These are phyloP conservation scores for Pseudogymnoascus sp. DNA, from an alignment of 2,329 filamentous ascomycete species.

Conservation along the genomic window DNA sequence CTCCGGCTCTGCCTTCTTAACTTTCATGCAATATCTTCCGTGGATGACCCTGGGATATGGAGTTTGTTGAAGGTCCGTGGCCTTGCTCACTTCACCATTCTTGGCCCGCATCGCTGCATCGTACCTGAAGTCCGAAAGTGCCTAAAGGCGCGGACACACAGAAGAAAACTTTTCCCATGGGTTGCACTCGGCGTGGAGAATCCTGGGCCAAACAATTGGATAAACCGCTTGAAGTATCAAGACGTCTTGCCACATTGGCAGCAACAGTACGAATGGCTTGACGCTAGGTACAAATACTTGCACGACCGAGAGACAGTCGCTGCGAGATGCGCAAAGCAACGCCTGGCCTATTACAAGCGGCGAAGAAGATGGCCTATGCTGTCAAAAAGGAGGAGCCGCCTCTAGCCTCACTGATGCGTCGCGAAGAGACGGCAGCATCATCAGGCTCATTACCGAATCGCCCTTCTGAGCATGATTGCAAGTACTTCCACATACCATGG, in stretches of 20 bases:
- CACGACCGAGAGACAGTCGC: no score
- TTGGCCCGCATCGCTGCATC: slow-evolving; percentile 14
- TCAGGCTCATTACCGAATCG: no score
- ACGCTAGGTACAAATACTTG: no score
- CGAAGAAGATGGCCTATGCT: no score
- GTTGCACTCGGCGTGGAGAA: slow-evolving; percentile 9
- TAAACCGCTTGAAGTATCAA: slow-evolving; percentile 11
- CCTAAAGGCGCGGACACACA: slow-evolving; percentile 15
- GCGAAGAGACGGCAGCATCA: no score
- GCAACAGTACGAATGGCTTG: no score
- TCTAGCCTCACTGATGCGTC: no score
- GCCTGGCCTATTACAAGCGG: no score
- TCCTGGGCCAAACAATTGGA: slow-evolving; percentile 11
- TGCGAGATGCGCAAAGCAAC: no score
- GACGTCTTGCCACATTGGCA: slow-evolving; percentile 10
- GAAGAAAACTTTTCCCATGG: slow-evolving; percentile 15
- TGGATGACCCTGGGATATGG: slow-evolving; percentile 8
- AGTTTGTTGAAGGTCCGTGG: slow-evolving; percentile 16
- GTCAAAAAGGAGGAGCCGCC: no score
- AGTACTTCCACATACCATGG: no score
- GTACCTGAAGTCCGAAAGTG: slow-evolving; percentile 12
- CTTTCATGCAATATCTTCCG: neutral
- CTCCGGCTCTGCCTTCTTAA: slow-evolving; percentile 14
- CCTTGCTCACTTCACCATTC: slow-evolving; percentile 14
- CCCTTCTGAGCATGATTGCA: no score